Evolutionary conservation across 192 early-diverging fungal genomes (phyloP).

Genomic region (Backusella morwellensis): DNA sequence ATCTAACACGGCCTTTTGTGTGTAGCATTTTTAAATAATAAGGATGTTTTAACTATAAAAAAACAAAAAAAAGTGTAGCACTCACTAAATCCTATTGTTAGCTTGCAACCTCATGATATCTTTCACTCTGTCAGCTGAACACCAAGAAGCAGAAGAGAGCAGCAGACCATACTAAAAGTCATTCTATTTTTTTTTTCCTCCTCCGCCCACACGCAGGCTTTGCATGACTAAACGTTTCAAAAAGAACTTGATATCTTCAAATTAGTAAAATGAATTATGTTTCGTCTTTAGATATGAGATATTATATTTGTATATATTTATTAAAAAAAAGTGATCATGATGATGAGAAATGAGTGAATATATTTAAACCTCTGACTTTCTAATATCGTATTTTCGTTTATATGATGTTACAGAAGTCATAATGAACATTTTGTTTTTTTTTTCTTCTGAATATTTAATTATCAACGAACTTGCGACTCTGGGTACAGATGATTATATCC

Average conservation of each 20-base stretch:
- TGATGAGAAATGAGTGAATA: background rate
- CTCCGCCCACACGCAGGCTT: background rate
- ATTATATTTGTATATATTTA: background rate
- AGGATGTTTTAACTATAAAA: background rate
- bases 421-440: background rate
- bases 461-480: background rate
- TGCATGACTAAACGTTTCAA: constrained; percentile 5
- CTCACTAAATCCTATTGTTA: background rate
- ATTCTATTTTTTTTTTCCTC: constrained; percentile 2
- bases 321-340: background rate
- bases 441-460: background rate
- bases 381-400: background rate
- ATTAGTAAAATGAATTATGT: background rate
- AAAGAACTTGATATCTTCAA: background rate
- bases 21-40: constrained; percentile 10
- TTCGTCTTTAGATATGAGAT: background rate
- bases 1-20: background rate
- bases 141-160: constrained; percentile 1
- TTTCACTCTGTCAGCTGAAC: background rate
- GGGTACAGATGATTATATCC: background rate
- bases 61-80: background rate
- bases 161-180: constrained; percentile 19
- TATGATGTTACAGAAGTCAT: background rate
- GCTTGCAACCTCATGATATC: background rate
- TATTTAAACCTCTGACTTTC: background rate